Base-by-base conservation (phyloP, 75 land plant genomes). In the Larix kaempferi region DNA sequence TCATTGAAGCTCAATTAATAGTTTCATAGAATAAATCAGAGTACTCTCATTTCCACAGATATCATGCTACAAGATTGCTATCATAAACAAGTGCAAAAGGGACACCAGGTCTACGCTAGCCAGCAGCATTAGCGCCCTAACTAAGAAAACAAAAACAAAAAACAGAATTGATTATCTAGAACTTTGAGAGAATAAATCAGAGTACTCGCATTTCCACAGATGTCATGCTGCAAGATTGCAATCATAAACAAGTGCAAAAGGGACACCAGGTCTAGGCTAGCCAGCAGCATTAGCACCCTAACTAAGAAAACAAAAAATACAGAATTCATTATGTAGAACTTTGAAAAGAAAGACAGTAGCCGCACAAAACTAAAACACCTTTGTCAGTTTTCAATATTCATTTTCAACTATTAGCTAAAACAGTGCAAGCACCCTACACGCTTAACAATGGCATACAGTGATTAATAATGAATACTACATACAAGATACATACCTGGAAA, bases 401-500 rank as follows among this genome's bases (percentile, higher is more conserved):
- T 33, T 41, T 69, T 69, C 52, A 41, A 39, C 5, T 69, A 37
- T 0, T 6, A 37, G 52, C 41, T 22, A 21, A 7, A 35, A 41
- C 37, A 69, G 10, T 41, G 8, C n/a, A 69, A 41, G 14, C 72
- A 37, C 35, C 2, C 2, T 33, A 25, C 17, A 65, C 39, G 17
- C 2, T 15, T 37, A 33, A 0, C n/a, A 44, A 41, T 39, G 25
- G 52, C 4, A 0, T n/a, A 41, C 2, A 33, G 72, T 21, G 13
- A 41, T 41, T n/a, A 35, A 39, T 69, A 2, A 69, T 22, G 17
- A 65, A 33, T 69, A 69, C 41, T 13, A 62, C 12, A 10, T 23
- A 26, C 13, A 6, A 1, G 8, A 8, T 19, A 69, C 72, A 33
- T 73, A 90, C 98, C 93, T 95, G 94, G 60, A 85, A 88, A 74